Conservation (phyloP, 257 asterid genomes). For the Ajuga chamaepitys region DNA sequence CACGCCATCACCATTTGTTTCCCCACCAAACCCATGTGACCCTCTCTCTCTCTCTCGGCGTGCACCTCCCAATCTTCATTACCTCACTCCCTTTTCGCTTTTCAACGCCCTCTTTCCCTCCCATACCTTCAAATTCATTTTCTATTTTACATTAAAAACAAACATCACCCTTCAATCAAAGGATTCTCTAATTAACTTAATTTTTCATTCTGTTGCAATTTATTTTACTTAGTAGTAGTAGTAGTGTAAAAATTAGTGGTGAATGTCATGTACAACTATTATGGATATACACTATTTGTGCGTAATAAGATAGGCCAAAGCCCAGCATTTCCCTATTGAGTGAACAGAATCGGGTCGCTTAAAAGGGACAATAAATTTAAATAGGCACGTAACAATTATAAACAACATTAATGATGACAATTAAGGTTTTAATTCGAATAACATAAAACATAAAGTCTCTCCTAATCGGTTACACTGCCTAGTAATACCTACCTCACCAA, state of each 20-base stretch:
- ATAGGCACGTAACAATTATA: too few relatives aligned
- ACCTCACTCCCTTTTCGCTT: constrained; percentile 33
- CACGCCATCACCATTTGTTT: constrained; percentile 33
- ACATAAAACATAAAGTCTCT: constrained; percentile 38
- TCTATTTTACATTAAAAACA: too few relatives aligned
- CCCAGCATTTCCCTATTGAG: neutral
- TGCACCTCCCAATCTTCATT: constrained; percentile 14
- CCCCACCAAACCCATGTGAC: constrained; percentile 24
- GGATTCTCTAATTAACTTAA: too few relatives aligned
- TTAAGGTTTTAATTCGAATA: constrained; percentile 17
- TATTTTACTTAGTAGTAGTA: too few relatives aligned
- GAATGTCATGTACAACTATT: too few relatives aligned
- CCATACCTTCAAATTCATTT: neutral
- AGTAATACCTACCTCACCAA: constrained; percentile 49
- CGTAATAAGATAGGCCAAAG: too few relatives aligned
- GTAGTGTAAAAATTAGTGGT: too few relatives aligned
- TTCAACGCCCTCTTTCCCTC: constrained; percentile 21
- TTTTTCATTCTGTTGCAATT: too few relatives aligned
- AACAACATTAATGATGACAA: neutral
- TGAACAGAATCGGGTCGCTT: neutral
- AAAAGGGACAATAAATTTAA: neutral
- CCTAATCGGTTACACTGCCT: constrained; percentile 43
- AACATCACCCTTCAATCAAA: too few relatives aligned
- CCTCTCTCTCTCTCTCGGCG: constrained; percentile 20
- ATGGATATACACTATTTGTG: too few relatives aligned